phyloP scores from a whole-genome alignment of 1,139 yeast genomes.

The Kodamaea arcana region DNA sequence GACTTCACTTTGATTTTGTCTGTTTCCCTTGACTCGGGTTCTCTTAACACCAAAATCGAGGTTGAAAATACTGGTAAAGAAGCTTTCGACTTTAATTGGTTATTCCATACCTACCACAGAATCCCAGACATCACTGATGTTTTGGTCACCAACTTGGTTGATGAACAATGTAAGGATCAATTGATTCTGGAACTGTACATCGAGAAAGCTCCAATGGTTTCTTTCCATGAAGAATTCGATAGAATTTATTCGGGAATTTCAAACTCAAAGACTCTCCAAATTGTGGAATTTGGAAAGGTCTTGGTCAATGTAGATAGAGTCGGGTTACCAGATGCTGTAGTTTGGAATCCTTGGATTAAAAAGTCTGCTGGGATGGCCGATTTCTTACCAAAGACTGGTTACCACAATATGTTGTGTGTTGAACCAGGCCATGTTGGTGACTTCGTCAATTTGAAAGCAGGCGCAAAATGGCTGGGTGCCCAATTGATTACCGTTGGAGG shows the following conservation, averaged over 20 bases:
- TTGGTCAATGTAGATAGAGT: constrained; percentile 60
- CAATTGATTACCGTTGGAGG: constrained; percentile 37
- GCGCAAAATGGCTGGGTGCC: constrained; percentile 62
- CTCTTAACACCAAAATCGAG: constrained; percentile 64
- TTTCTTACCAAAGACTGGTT: constrained; percentile 82
- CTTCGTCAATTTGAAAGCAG: constrained; percentile 59
- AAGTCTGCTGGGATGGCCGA: constrained; percentile 80
- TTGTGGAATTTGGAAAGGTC: constrained; percentile 66
- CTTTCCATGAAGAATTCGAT: constrained; percentile 78
- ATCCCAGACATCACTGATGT: constrained; percentile 75
- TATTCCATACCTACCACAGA: constrained; percentile 87
- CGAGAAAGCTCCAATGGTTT: constrained; percentile 70
- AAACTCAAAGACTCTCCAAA: constrained; percentile 53
- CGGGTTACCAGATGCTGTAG: constrained; percentile 82
- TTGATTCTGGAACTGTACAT: constrained; percentile 56
- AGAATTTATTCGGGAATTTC: constrained; percentile 69
- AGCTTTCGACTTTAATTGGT: constrained; percentile 82
- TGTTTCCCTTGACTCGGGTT: constrained; percentile 50
- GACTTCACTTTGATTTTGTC: constrained; percentile 79
- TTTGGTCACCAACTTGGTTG: constrained; percentile 71
- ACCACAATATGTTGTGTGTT: constrained; percentile 81
- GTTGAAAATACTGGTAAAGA: constrained; percentile 65
- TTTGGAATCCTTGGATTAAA: constrained; percentile 96
- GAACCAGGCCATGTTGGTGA: constrained; percentile 88
- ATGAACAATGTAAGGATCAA: constrained; percentile 71